Base-by-base conservation (phyloP, 495 filamentous ascomycete genomes). In the Annulohypoxylon stygium region DNA sequence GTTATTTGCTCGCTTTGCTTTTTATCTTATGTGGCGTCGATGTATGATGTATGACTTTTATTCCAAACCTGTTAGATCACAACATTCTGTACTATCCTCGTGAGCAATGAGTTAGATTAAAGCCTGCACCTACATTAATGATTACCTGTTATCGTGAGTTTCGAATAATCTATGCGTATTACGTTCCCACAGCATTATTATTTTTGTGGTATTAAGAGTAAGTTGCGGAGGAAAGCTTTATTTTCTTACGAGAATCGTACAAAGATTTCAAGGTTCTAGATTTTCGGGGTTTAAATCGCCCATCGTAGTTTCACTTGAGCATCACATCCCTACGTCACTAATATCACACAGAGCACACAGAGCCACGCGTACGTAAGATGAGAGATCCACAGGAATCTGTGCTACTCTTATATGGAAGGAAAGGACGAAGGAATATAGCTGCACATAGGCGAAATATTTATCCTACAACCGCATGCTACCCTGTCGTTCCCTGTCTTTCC, bases 401-500 rank as follows among this genome's bases (percentile, higher is more conserved):
- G 14, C 12, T 45, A 45, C 41, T 45, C n/a, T 47, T 12, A 18
- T 47, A 43, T n/a, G 3, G n/a, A 6, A 5, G 43, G 43, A 47
- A 45, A 45, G 4, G 16, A 20, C 43, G 16, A 47, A 47, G 1
- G 43, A 20, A 0, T 47, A 47, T 47, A 47, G 43, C 18, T 47
- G 43, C 43, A 71, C 51, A 51, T 66, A 76, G 76, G 76, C 74
- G 55, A 78, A 78, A 78, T 72, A 16, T 76, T 78, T 69, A 20
- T 70, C 76, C 76, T 76, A 60, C 67, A 34, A 65, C 36, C 61
- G 34, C n/a, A 34, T 36, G 55, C 34, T 37, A 47, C 25, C 68
- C 61, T n/a, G 39, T 43, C 11, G 3, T 43, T 43, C 25, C 68
- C 61, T n/a, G 39, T 43, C 11, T 14, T 43, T 43, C 39, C 39